Base-by-base conservation (phyloP, 352 stramenopile genomes). In the Blastocystis sp. region DNA sequence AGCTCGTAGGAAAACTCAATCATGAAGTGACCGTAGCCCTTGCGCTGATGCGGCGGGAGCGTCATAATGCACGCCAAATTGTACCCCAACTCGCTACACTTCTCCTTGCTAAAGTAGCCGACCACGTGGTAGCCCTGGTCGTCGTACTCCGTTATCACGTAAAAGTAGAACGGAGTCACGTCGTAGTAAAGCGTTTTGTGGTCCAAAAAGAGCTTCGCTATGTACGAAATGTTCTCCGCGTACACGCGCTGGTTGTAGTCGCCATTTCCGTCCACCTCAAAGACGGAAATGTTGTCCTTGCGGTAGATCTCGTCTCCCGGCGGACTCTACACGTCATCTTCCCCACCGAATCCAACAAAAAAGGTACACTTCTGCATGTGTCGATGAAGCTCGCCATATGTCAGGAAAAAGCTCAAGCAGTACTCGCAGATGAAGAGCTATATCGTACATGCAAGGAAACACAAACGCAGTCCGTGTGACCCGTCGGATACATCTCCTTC, bases 181-280 rank as follows among this genome's bases (percentile, higher is more conserved):
- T 96, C 93, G 87, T 92, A 96, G 86, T 95, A 96, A 1, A 96
- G 87, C 0, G 92, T 96, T 87, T 96, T 96, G 87, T 96, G 93
- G 88, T 96, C 93, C 44, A 96, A 87, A 88, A 96, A 96, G 11
- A 96, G 88, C 81, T 96, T 96, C 16, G 93, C 92, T 59, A 96
- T 89, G 9, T 93, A 92, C 73, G 91, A 95, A 7, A 96, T 87
- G 88, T 96, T 96, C 87, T 96, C 92, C 75, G 90, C 93, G 79
- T 95, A 96, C 29, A 92, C 90, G 57, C 88, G 86, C 87, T 93
- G 89, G 69, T 59, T 34, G 36, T 86, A 75, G 36, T 86, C 56
- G 56, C 86, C 87, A 34, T 73, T 84, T 0, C 92, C 92, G 89
- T 95, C 92, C 8, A 95, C 91, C 87, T 95, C 92, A 90, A 95